phyloP scores from a whole-genome alignment of 2,329 filamentous ascomycete genomes.

The Sporothrix sp. region DNA sequence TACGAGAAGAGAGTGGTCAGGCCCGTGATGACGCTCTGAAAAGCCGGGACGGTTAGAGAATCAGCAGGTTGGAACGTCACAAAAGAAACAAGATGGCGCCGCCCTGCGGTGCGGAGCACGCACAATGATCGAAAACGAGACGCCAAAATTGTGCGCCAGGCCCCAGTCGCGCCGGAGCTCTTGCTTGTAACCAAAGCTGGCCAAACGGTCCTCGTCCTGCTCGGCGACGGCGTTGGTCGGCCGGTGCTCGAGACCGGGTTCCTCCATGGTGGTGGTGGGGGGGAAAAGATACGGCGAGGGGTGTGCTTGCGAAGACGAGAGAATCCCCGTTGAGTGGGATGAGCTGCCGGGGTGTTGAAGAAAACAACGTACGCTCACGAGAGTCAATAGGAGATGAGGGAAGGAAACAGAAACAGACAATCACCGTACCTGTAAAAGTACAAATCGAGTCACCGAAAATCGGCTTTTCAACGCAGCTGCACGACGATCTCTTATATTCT shows the following conservation, averaged over 20 bases:
- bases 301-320: background rate
- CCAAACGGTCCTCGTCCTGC: slow-evolving; percentile 42
- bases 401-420: too few species aligned
- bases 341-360: background rate
- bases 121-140: slow-evolving; percentile 53
- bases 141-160: slow-evolving; percentile 50
- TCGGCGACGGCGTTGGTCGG: slow-evolving; percentile 21
- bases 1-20: slow-evolving; percentile 49
- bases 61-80: too few species aligned
- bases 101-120: slow-evolving; percentile 15
- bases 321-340: background rate
- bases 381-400: background rate
- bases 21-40: slow-evolving; percentile 47
- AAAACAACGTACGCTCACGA: background rate
- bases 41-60: background rate
- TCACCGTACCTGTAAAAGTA: too few species aligned
- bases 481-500: slow-evolving; percentile 4
- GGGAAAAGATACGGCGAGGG: too few species aligned
- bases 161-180: slow-evolving; percentile 49
- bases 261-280: slow-evolving; percentile 16
- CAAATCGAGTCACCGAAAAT: background rate
- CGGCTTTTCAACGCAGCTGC: background rate
- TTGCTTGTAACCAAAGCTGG: slow-evolving; percentile 50
- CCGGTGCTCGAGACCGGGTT: slow-evolving; percentile 20
- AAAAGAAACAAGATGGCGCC: too few species aligned